Base-by-base conservation (phyloP, 2,329 filamentous ascomycete genomes). In the Cercospora zeina region DNA sequence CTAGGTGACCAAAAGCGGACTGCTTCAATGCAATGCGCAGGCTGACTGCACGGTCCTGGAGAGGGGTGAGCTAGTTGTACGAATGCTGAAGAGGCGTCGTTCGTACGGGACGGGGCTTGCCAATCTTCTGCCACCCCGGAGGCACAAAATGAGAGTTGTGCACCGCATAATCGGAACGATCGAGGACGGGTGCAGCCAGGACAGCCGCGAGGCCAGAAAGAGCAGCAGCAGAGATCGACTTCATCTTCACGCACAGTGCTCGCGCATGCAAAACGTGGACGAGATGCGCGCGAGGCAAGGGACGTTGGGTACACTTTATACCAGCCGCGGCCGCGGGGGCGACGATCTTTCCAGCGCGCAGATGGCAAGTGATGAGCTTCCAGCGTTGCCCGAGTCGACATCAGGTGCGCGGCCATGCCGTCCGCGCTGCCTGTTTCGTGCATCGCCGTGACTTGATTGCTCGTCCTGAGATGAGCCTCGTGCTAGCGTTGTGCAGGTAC, bases 1-100 rank as follows among this genome's bases (percentile, higher is more conserved):
- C 85, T 54, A 89, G 59, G 16, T 59, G 51, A 5, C 54, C 45
- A 27, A 82, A 14, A 19, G 62, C 54, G 16, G 54, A 54, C 37
- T 66, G 64, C 62, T 66, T 68, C 64, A 70, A 37, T 14, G 66
- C 68, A 54, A 70, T 70, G 21, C 69, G 67, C 10, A 70, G 62
- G n/a, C 37, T 54, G 27, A 70, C 63, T 9, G 58, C 33, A 51
- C 66, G 55, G 13, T 63, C 51, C 62, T 61, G 58, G 21, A 31
- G 30, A 53, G 16, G 8, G 30, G 39, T 65, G 53, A 61, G 55
- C 45, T 19, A 13, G 16, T 39, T 39, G 60, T 11, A 50, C 21
- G 19, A 9, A 6, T 6, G 2, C 8, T 11, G 14, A 19, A 11
- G 19, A 10, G 8, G 7, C 10, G 30, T 11, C 37, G 33, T 50